These are phyloP conservation scores for Puccinia horiana DNA, from an alignment of 1,284 basidiomycete genomes.

Conservation along the genomic window DNA sequence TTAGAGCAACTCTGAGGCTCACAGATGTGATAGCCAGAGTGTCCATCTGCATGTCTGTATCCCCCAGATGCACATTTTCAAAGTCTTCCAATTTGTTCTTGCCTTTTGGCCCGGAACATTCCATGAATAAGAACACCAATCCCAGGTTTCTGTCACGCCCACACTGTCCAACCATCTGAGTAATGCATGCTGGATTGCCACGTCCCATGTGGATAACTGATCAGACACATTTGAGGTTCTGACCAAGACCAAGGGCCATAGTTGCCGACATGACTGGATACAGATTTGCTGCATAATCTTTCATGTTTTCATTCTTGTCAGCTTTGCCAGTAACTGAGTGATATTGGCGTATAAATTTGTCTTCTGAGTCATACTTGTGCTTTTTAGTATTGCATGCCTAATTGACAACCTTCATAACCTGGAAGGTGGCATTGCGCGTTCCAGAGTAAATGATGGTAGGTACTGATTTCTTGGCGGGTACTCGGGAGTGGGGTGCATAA, in stretches of 20 bases:
- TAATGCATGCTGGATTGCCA: too few species aligned
- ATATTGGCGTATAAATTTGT: not conserved
- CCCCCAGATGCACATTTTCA: too few species aligned
- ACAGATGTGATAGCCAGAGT: not conserved
- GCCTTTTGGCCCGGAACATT: not conserved
- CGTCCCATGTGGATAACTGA: too few species aligned
- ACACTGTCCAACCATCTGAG: slow-evolving; percentile 16
- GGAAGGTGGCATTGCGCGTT: not conserved
- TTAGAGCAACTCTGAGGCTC: not conserved
- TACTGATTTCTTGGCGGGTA: not conserved
- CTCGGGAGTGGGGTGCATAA: not conserved
- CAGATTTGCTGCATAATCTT: not conserved
- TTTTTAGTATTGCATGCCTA: not conserved
- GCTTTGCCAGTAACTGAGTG: not conserved
- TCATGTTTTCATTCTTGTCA: not conserved
- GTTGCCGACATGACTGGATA: not conserved
- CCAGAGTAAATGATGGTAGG: not conserved
- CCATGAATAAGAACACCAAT: not conserved
- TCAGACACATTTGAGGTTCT: too few species aligned
- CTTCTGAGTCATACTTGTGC: not conserved
- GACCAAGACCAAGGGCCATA: too few species aligned
- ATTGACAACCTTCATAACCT: slow-evolving; percentile 7
- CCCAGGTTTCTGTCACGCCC: not conserved
- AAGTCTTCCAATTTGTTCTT: not conserved
- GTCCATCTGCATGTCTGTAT: not conserved